Percentiles rank a stretch among this genome's conserved stretches.
Conservation (phyloP, 2,329 filamentous ascomycete genomes). For the Davidsoniella virescens region DNA sequence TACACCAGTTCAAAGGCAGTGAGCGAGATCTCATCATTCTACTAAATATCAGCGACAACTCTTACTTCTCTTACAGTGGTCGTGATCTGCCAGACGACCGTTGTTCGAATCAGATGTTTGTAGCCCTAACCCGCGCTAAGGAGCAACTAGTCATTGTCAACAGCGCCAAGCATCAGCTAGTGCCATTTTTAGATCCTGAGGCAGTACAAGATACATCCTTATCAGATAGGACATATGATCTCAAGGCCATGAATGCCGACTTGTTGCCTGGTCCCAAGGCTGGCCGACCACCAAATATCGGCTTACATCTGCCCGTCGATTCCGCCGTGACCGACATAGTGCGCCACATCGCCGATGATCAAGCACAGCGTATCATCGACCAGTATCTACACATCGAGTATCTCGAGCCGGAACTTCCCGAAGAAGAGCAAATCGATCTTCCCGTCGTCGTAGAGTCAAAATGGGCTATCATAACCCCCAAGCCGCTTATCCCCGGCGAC, state of each 20-base stretch:
- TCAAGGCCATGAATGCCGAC: not conserved
- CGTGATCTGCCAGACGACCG: conserved; percentile 18
- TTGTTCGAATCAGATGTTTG: conserved; percentile 19
- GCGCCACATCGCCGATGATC: conserved; percentile 17
- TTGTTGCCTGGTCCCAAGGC: conserved; percentile 3
- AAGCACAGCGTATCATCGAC: conserved; percentile 14
- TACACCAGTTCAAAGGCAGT: conserved; percentile 21
- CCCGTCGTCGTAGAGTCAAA: conserved; percentile 13
- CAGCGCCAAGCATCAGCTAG: conserved; percentile 10
- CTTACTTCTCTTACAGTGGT: conserved; percentile 17
- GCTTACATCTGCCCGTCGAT: not conserved
- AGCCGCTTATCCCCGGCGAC: not conserved
- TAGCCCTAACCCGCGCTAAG: conserved; percentile 19
- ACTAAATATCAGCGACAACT: conserved; percentile 16
- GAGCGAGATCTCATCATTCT: conserved; percentile 20
- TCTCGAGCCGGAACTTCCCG: conserved; percentile 6
- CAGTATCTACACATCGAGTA: conserved; percentile 13
- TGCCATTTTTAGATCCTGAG: conserved; percentile 16
- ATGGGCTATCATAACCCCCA: conserved; percentile 2
- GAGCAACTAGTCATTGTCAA: conserved; percentile 19
- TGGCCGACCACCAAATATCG: not conserved
- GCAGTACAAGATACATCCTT: conserved; percentile 1
- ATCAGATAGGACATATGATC: conserved; percentile 6
- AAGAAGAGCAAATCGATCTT: conserved; percentile 14
- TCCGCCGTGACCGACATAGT: conserved; percentile 15